These are phyloP conservation scores for Fusarium multiceps DNA, from an alignment of 2,329 filamentous ascomycete species.

Conservation along the genomic window DNA sequence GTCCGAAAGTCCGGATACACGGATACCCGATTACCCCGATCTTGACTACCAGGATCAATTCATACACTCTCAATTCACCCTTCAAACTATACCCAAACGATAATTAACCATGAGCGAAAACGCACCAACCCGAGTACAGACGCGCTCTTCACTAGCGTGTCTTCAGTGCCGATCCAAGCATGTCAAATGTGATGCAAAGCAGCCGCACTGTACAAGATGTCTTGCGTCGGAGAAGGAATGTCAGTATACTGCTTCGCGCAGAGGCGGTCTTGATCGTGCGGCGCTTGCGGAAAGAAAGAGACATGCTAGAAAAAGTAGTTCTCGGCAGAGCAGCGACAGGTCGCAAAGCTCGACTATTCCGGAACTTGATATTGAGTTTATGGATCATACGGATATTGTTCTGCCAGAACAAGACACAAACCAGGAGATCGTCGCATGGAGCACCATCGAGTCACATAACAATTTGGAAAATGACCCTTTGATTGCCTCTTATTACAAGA, in stretches of 20 bases:
- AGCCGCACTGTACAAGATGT: slow-evolving; percentile 60
- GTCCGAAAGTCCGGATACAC: slow-evolving; percentile 10
- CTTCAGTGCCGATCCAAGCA: slow-evolving; percentile 63
- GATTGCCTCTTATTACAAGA: slow-evolving; percentile 51
- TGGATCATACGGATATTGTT: neutral
- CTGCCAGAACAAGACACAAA: too few species aligned
- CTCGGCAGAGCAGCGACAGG: fast-evolving
- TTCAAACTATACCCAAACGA: neutral
- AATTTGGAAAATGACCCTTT: slow-evolving; percentile 38
- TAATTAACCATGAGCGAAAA: slow-evolving; percentile 1
- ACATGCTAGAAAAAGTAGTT: slow-evolving; percentile 8
- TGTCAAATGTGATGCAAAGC: slow-evolving; percentile 63
- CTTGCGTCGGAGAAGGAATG: slow-evolving; percentile 57
- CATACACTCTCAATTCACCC: neutral
- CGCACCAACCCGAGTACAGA: slow-evolving; percentile 1
- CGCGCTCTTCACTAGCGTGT: slow-evolving; percentile 56
- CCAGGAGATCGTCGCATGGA: fast-evolving
- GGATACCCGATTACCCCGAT: slow-evolving; percentile 11
- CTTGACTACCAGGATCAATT: neutral
- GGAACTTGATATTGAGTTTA: neutral
- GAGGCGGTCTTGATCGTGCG: slow-evolving; percentile 55
- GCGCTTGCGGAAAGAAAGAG: slow-evolving; percentile 46
- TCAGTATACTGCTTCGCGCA: slow-evolving; percentile 62
- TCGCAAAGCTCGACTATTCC: fast-evolving
- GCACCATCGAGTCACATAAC: fast-evolving